These are phyloP conservation scores for Aureobasidium sp. DNA, from an alignment of 2,329 filamentous ascomycete genomes.

Conservation along the genomic window DNA sequence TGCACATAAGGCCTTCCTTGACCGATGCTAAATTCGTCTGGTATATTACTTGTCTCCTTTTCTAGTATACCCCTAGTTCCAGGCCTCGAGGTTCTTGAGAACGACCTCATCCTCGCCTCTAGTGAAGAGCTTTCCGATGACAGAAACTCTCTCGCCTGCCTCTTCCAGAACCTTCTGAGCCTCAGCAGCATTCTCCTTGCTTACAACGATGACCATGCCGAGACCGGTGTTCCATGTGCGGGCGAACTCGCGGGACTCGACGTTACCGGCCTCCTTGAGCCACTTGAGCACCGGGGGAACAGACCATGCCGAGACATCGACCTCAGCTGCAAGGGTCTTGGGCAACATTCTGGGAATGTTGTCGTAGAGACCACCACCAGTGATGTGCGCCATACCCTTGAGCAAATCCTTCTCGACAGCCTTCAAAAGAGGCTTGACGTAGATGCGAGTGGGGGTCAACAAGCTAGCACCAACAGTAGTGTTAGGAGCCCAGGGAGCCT, in stretches of 20 bases:
- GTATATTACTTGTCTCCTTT: not conserved
- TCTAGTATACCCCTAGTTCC: not conserved
- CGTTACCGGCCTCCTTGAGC: slow-evolving; percentile 66
- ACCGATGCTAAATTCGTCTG: not conserved
- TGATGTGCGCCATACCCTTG: slow-evolving; percentile 95
- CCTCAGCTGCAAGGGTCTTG: slow-evolving; percentile 62
- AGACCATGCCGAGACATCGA: slow-evolving; percentile 68
- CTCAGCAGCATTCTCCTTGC: slow-evolving; percentile 50
- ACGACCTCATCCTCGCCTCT: slow-evolving; percentile 31
- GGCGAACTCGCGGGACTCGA: slow-evolving; percentile 71
- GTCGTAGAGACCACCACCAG: slow-evolving; percentile 83
- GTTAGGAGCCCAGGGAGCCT: slow-evolving; percentile 64
- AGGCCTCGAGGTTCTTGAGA: slow-evolving; percentile 11
- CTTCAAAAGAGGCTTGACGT: slow-evolving; percentile 63
- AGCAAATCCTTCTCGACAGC: slow-evolving; percentile 54
- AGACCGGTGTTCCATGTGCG: slow-evolving; percentile 91
- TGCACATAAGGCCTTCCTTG: not conserved
- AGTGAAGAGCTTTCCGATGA: slow-evolving; percentile 61
- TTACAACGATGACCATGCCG: slow-evolving; percentile 86
- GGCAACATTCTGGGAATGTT: slow-evolving; percentile 95
- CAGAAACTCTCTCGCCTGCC: slow-evolving; percentile 67
- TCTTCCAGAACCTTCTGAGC: slow-evolving; percentile 53
- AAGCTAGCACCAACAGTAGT: slow-evolving; percentile 64
- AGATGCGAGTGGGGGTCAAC: slow-evolving; percentile 85
- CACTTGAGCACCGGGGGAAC: slow-evolving; percentile 75